A percentile compares a stretch with the other conserved stretches of the same genome.
Evolutionary conservation across 1,284 basidiomycete genomes (phyloP).

Genomic region (Phylloboletellus chloephorus): DNA sequence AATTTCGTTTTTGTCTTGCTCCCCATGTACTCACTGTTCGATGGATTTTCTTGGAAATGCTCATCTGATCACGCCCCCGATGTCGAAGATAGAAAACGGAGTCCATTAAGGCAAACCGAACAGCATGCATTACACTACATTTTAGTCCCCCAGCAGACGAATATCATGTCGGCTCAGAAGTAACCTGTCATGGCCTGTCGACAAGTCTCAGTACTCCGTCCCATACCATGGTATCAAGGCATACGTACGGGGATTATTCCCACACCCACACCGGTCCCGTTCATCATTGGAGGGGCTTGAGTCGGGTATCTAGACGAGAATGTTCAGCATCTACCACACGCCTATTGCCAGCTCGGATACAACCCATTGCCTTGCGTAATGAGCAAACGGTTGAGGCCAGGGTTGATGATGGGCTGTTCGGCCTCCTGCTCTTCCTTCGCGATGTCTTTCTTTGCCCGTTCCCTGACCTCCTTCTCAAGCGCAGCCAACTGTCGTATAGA

Average conservation of each 20-base stretch:
- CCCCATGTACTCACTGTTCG: constrained; percentile 10
- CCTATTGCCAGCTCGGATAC: constrained; percentile 4
- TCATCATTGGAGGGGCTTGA: constrained; percentile 43
- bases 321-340: constrained; percentile 3
- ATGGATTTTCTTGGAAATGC: constrained; percentile 13
- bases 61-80: not conserved
- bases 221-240: not conserved
- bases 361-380: constrained; percentile 68
- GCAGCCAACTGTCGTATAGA: constrained; percentile 48
- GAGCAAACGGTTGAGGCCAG: constrained; percentile 56
- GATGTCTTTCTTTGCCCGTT: constrained; percentile 74
- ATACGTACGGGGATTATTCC: constrained; percentile 42
- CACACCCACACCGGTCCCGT: constrained; percentile 36
- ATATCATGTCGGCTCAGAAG: constrained; percentile 13
- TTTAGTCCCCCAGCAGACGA: constrained; percentile 12
- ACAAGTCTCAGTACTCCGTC: constrained; percentile 12
- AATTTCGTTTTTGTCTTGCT: constrained; percentile 19
- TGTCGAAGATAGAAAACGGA: constrained; percentile 2
- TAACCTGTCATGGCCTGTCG: constrained; percentile 32
- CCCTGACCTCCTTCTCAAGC: constrained; percentile 81
- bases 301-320: constrained; percentile 33
- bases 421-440: constrained; percentile 84
- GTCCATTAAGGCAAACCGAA: constrained; percentile 27
- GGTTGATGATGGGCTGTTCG: constrained; percentile 79
- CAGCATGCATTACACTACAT: constrained; percentile 24